A percentile compares a stretch with the other conserved stretches of the same genome.
Evolutionary conservation across 1,139 yeast genomes (phyloP).

Genomic region (Meyerozyma athensensis): DNA sequence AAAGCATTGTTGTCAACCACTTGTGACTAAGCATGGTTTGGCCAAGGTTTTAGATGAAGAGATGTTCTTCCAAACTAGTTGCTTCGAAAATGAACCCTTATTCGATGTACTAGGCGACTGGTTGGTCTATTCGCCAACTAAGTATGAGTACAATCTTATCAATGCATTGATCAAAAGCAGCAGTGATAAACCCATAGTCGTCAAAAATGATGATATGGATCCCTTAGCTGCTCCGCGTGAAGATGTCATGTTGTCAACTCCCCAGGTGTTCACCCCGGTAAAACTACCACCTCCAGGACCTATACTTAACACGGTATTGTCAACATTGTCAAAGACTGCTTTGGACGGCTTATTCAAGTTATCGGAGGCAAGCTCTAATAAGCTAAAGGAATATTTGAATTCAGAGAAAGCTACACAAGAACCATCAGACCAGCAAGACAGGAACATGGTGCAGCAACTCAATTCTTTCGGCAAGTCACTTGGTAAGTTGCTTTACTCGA

Average conservation of each 20-base stretch:
- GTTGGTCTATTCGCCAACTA: slow-evolving; percentile 46
- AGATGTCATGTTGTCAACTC: slow-evolving; percentile 11
- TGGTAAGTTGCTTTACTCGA: slow-evolving; percentile 26
- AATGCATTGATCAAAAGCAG: slow-evolving; percentile 16
- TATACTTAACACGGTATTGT: slow-evolving; percentile 41
- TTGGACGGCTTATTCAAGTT: slow-evolving; percentile 49
- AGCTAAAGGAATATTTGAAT: slow-evolving; percentile 34
- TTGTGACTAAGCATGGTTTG: slow-evolving; percentile 15
- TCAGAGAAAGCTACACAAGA: slow-evolving; percentile 11
- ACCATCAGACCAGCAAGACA: slow-evolving; percentile 8
- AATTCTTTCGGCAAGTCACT: slow-evolving; percentile 31
- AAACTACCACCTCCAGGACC: slow-evolving; percentile 44
- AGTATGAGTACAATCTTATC: slow-evolving; percentile 29
- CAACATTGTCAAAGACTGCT: slow-evolving; percentile 48
- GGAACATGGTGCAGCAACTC: slow-evolving; percentile 18
- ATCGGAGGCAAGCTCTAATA: slow-evolving; percentile 45
- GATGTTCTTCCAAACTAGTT: slow-evolving; percentile 30
- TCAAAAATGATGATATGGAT: slow-evolving; percentile 7
- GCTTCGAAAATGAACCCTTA: slow-evolving; percentile 36
- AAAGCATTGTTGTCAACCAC: slow-evolving; percentile 23
- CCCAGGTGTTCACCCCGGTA: slow-evolving; percentile 34
- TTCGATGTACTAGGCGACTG: slow-evolving; percentile 50
- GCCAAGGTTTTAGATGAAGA: slow-evolving; percentile 16
- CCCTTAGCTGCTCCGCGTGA: slow-evolving; percentile 4
- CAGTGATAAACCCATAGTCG: slow-evolving; percentile 4